These are phyloP conservation scores for Ceratobasidium sp. DNA, from an alignment of 1,284 basidiomycete species.

Conservation along the genomic window DNA sequence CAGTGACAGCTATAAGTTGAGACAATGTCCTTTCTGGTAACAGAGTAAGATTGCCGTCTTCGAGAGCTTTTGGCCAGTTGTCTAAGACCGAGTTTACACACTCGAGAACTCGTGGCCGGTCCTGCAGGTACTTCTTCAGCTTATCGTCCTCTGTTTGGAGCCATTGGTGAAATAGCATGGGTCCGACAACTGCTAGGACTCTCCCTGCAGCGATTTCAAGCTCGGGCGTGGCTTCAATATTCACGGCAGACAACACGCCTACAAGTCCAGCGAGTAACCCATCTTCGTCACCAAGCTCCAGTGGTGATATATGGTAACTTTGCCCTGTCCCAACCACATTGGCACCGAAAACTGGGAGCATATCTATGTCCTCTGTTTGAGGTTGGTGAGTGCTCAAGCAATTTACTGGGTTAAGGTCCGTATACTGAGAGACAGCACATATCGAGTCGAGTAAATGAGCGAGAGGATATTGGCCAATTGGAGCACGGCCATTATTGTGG, in stretches of 20 bases:
- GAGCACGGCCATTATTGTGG: not conserved
- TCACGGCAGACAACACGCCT: not conserved
- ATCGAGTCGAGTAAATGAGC: not conserved
- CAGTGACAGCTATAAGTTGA: no score
- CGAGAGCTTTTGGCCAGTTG: no score
- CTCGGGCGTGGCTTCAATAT: not conserved
- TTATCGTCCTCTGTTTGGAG: not conserved
- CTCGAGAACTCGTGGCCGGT: no score
- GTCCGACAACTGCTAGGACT: not conserved
- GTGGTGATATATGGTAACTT: not conserved
- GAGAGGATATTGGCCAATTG: not conserved
- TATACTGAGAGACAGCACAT: not conserved
- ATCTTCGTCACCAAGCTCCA: slow-evolving; percentile 2
- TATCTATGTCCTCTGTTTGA: not conserved
- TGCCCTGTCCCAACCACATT: not conserved
- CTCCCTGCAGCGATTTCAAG: not conserved
- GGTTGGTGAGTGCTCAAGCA: not conserved
- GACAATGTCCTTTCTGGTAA: no score
- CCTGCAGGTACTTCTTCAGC: no score
- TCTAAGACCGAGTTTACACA: no score
- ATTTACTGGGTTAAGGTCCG: not conserved
- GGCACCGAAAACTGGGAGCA: not conserved
- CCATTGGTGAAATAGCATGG: slow-evolving; percentile 18
- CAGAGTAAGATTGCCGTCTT: no score
- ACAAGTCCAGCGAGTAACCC: not conserved